These are phyloP conservation scores for Saccharomyces eubayanus DNA, from an alignment of 805 yeast species.

Conservation along the genomic window DNA sequence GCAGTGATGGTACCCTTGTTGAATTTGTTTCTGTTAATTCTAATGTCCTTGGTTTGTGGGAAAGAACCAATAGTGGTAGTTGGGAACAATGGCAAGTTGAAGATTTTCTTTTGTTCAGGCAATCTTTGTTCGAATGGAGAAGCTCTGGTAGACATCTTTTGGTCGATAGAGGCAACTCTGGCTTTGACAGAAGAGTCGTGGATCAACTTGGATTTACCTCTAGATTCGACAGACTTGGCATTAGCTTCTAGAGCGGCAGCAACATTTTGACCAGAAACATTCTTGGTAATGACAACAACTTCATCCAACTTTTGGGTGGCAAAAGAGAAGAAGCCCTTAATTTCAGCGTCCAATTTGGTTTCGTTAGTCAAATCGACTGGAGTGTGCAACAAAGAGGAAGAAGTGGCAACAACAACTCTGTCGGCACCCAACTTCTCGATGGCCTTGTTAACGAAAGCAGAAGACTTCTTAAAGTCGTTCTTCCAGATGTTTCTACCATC, in stretches of 20 bases:
- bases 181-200: constrained; percentile 84
- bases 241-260: constrained; percentile 72
- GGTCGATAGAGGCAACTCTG: constrained; percentile 73
- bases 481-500: constrained; percentile 99
- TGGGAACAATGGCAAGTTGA: constrained; percentile 97
- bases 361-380: constrained; percentile 94
- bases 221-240: constrained; percentile 75
- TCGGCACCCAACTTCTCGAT: constrained; percentile 77
- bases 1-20: constrained; percentile 92
- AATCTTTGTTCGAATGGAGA: constrained; percentile 82
- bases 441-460: constrained; percentile 74
- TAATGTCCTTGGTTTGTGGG: constrained; percentile 99
- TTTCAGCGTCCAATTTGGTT: constrained; percentile 79
- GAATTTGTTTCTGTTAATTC: constrained; percentile 97
- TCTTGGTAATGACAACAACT: constrained; percentile 86
- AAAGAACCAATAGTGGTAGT: constrained; percentile 99
- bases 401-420: constrained; percentile 83
- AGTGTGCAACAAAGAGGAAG: constrained; percentile 95
- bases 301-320: constrained; percentile 94
- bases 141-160: constrained; percentile 72
- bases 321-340: constrained; percentile 97
- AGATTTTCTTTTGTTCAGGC: constrained; percentile 74
- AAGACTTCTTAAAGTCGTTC: constrained; percentile 84
- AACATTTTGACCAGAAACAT: constrained; percentile 76
- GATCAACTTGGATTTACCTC: constrained; percentile 81